Evolutionary conservation across 805 yeast genomes (phyloP), one percentile per base, ranked within the genome.

Genomic region (Priceomyces castillae): DNA sequence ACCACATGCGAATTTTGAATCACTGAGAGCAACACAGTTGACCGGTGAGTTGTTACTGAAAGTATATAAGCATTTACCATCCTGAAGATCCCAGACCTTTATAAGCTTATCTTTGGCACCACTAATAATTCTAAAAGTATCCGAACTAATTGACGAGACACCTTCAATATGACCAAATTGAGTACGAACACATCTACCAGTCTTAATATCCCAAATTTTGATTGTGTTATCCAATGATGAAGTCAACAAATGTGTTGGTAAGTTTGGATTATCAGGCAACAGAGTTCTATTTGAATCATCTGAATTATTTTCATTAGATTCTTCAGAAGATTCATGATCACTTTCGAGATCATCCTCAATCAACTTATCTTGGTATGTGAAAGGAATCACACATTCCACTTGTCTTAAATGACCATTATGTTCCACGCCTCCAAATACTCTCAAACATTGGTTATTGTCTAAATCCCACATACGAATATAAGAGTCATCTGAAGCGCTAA

Each of bases 91-190:
- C 99, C 99, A 94, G 5, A 94, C 86, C 62, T 86, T 92, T 48
- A 87, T 87, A 28, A 81, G 72, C 49, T 89, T 78, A 69, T 94
- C 99, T 59, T 94, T 97, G 1, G 97, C 90, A 1, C 98, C 98
- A 55, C 94, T 83, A 9, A 92, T 86, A 36, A 94, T 86, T 52
- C 99, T 77, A 73, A 94, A 94, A 31, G 90, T 90, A 68, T 94
- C 98, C 0, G 97, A 96, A 14, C 94, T 89, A 43, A 94, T 85
- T 34, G 92, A 89, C 97, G 98, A 92, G 15, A 94, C 96, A 17
- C 99, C 99, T 65, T 94, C 98, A 42, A 92, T 89, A 60, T 94
- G 99, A 2, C 99, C 99, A 69, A 92, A 94, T 63, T 94, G 92
- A 0, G 99, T 94, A 45, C 97, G 75, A 9, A 90, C 79, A 58